Evolutionary conservation across 345 rosid species (phyloP).

Genomic region (Eucalyptus polybractea): DNA sequence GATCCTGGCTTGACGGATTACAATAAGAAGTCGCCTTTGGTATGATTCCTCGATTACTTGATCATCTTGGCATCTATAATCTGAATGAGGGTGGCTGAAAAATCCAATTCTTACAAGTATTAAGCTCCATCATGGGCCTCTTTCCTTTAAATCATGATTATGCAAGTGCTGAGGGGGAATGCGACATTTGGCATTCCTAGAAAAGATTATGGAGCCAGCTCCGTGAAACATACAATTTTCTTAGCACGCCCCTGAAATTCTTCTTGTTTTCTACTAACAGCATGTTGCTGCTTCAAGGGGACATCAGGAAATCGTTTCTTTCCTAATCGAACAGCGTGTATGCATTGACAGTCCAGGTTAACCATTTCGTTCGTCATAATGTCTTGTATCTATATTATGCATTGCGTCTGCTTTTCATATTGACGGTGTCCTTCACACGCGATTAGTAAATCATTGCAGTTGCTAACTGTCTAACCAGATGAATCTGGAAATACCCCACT

Average conservation of each 20-base stretch:
- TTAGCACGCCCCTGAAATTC: neutral
- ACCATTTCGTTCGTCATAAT: neutral
- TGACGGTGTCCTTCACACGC: neutral
- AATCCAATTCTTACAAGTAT: neutral
- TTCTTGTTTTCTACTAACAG: constrained; percentile 13
- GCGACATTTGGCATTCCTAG: neutral
- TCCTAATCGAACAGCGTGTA: constrained; percentile 52
- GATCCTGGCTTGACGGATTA: constrained; percentile 65
- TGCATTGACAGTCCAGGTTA: constrained; percentile 36
- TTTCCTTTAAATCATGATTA: neutral
- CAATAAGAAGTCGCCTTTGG: constrained; percentile 80
- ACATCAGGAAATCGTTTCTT: constrained; percentile 41
- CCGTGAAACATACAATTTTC: neutral
- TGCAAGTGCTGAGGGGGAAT: neutral
- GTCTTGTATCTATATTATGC: neutral
- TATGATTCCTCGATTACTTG: constrained; percentile 1
- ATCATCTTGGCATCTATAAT: neutral
- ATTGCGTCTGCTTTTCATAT: neutral
- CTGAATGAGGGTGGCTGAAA: neutral
- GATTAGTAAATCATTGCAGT: neutral
- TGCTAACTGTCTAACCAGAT: constrained; percentile 12
- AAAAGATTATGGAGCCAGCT: neutral
- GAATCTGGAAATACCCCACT: constrained; percentile 63
- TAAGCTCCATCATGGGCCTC: neutral
- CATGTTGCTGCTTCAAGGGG: constrained; percentile 80